A percentile compares a stretch with the other conserved stretches of the same genome.
Conservation (phyloP, 2,329 filamentous ascomycete genomes). For the Celoporthe dispersa region DNA sequence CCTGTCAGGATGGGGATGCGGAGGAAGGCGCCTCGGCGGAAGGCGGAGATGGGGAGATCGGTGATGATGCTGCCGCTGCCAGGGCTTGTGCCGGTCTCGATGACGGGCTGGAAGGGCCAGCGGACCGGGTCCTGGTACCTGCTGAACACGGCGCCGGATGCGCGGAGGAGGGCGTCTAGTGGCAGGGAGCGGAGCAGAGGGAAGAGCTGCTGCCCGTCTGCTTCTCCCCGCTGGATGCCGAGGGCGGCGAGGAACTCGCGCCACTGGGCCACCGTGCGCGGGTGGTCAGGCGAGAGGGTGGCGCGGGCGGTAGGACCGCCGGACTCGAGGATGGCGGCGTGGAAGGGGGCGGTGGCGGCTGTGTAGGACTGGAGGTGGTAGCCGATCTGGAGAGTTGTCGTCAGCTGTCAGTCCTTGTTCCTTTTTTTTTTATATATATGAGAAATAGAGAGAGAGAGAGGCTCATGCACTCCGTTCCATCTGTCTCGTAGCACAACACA, state of each 20-base stretch:
- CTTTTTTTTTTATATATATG: too few species aligned
- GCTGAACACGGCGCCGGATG: constrained; percentile 50
- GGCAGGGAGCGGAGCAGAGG: constrained; percentile 52
- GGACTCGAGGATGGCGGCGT: constrained; percentile 60
- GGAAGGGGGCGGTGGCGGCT: constrained; percentile 50
- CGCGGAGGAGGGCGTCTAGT: constrained; percentile 42
- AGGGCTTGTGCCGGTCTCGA: constrained; percentile 55
- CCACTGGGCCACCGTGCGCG: constrained; percentile 60
- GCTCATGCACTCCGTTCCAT: not conserved
- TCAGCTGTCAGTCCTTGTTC: constrained; percentile 16
- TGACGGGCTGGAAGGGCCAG: constrained; percentile 72
- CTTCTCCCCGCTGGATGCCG: constrained; percentile 43
- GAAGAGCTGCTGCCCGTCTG: constrained; percentile 49
- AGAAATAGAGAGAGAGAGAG: not conserved
- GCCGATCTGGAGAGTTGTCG: constrained; percentile 54
- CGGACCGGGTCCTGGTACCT: constrained; percentile 49
- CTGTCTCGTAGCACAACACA: not conserved
- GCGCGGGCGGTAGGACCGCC: constrained; percentile 60
- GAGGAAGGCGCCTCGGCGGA: constrained; percentile 56
- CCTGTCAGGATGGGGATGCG: constrained; percentile 69
- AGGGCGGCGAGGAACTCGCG: constrained; percentile 57
- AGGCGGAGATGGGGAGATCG: constrained; percentile 62
- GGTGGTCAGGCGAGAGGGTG: constrained; percentile 57
- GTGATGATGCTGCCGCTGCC: constrained; percentile 54
- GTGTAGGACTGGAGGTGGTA: constrained; percentile 64